Conservation (phyloP, 2,329 filamentous ascomycete genomes). For the Penicillium sp. region DNA sequence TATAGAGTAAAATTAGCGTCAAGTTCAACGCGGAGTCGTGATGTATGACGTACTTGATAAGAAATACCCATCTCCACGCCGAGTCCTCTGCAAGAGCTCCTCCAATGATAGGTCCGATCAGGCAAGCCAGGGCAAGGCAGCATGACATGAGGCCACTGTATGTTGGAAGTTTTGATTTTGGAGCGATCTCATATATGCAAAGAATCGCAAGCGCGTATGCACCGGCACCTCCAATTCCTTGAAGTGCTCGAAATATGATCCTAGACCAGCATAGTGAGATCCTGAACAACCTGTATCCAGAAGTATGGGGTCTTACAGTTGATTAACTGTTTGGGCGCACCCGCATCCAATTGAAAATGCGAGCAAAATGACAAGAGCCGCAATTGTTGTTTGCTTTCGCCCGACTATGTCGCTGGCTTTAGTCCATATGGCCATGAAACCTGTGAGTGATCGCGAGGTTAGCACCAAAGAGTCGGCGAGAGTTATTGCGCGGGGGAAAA, state of each 20-base stretch:
- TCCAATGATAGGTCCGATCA: constrained; percentile 35
- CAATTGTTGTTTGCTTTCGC: constrained; percentile 34
- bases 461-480: neutral
- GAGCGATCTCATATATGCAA: constrained; percentile 40
- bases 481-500: neutral
- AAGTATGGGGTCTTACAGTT: constrained; percentile 31
- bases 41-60: constrained; percentile 32
- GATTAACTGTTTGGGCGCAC: constrained; percentile 37
- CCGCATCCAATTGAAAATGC: constrained; percentile 43
- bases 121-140: constrained; percentile 31
- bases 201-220: constrained; percentile 38
- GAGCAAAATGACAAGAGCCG: constrained; percentile 37
- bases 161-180: constrained; percentile 31
- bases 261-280: constrained; percentile 23
- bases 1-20: constrained; percentile 12
- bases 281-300: neutral
- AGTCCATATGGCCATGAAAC: constrained; percentile 41
- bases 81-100: constrained; percentile 32
- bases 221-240: constrained; percentile 44
- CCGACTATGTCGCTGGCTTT: constrained; percentile 44
- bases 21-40: no score
- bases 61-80: constrained; percentile 40
- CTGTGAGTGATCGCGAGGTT: constrained; percentile 13
- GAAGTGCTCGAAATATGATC: constrained; percentile 41
- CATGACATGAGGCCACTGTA: constrained; percentile 35